phyloP scores from a whole-genome alignment of 257 asterid genomes.

The Craterostigma plantagineum region DNA sequence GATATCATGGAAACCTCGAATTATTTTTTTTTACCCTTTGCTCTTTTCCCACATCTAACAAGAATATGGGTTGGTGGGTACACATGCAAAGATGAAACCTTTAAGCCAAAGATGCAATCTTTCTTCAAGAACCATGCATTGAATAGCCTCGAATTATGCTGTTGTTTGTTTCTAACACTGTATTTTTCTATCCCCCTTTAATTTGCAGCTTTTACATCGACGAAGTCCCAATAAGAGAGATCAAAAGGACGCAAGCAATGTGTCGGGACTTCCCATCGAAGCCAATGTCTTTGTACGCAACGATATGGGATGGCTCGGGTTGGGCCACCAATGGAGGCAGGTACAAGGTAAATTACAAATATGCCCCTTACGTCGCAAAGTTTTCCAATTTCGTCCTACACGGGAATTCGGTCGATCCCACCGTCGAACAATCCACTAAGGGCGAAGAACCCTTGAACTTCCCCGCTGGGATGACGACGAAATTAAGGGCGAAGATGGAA shows the following conservation, averaged over 20 bases:
- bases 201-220: conserved; percentile 64
- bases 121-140: too few species aligned
- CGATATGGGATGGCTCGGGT: conserved; percentile 83
- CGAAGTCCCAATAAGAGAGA: conserved; percentile 62
- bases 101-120: too few species aligned
- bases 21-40: too few species aligned
- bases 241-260: conserved; percentile 49
- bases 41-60: too few species aligned
- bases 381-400: conserved; percentile 64
- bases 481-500: conserved; percentile 31
- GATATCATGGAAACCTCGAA: too few species aligned
- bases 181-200: conserved; percentile 2
- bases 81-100: too few species aligned
- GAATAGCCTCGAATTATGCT: too few species aligned
- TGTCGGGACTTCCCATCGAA: conserved; percentile 84
- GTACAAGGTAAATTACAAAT: conserved; percentile 57
- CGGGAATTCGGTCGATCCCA: conserved; percentile 59
- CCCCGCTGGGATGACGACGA: conserved; percentile 20
- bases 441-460: conserved; percentile 17
- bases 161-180: too few species aligned
- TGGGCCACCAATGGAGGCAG: conserved; percentile 92
- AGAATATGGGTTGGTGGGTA: too few species aligned
- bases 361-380: conserved; percentile 52
- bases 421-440: conserved; percentile 16
- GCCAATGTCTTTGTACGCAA: conserved; percentile 75